Evolutionary conservation across 176 grass and related monocot genomes (phyloP).

Genomic region (Coix lacrymajobi): DNA sequence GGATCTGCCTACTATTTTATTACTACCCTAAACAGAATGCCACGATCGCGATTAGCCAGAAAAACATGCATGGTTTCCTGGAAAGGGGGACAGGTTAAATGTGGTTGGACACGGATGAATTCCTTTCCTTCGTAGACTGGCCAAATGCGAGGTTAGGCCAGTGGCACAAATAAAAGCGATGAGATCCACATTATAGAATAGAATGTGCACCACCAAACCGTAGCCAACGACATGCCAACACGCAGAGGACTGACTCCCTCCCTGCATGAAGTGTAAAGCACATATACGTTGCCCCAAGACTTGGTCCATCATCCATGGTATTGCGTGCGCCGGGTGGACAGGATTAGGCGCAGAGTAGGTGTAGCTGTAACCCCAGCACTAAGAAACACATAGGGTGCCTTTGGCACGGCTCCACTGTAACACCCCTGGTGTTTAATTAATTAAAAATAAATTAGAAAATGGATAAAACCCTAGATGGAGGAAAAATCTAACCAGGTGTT

Average conservation of each 20-base stretch:
- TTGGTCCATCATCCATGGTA: background rate
- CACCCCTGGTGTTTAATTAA: no score
- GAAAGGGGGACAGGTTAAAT: background rate
- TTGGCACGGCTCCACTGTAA: no score
- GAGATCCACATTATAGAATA: background rate
- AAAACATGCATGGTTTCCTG: background rate
- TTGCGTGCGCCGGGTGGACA: constrained; percentile 13
- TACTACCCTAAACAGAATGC: background rate
- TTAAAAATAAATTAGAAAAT: no score
- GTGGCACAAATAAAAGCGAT: background rate
- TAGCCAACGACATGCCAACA: background rate
- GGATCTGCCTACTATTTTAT: background rate
- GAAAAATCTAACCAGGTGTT: no score
- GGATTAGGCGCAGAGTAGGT: constrained; percentile 24
- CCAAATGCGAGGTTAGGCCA: background rate
- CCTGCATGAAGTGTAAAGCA: constrained; percentile 23
- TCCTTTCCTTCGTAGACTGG: background rate
- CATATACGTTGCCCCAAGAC: constrained; percentile 3
- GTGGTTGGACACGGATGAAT: background rate
- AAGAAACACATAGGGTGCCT: no score
- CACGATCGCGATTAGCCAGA: background rate
- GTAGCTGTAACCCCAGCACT: constrained; percentile 8
- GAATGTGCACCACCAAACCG: background rate
- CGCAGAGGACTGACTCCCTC: no score
- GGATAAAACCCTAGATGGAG: no score